Evolutionary conservation across 768 basidiomycete species (phyloP).

Genomic region (Boletus eberwhitei): DNA sequence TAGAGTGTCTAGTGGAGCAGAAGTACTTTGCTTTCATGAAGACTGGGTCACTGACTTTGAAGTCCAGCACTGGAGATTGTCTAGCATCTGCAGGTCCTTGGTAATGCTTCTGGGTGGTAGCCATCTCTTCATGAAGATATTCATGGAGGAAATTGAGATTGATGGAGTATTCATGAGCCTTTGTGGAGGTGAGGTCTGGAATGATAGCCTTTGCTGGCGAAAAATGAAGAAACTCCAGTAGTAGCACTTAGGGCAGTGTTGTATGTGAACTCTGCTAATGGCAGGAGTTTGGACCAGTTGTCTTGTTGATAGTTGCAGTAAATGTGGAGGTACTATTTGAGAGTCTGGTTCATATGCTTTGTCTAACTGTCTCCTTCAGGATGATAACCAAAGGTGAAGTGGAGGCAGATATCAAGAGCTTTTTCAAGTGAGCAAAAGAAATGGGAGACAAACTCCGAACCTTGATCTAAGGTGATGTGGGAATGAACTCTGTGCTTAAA

Average conservation of each 20-base stretch:
- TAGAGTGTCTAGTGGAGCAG: neutral
- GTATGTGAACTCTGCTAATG: neutral
- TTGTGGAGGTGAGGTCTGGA: neutral
- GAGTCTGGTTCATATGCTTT: too few species aligned
- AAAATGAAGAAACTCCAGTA: neutral
- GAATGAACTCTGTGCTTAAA: too few species aligned
- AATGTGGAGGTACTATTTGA: too few species aligned
- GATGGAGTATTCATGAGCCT: neutral
- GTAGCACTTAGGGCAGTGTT: neutral
- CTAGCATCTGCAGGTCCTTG: neutral
- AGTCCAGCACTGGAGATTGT: neutral
- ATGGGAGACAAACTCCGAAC: neutral
- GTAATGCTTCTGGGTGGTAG: neutral
- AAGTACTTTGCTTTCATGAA: neutral
- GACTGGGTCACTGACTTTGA: neutral
- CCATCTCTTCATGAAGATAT: neutral
- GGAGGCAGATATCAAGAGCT: too few species aligned
- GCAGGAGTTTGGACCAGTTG: neutral
- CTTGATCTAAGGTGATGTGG: too few species aligned
- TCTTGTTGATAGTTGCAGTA: neutral
- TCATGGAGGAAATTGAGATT: neutral
- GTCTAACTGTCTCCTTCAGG: too few species aligned
- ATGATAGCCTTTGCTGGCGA: constrained; percentile 1
- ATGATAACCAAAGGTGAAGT: too few species aligned
- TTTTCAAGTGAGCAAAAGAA: neutral